Evolutionary conservation across 1,284 basidiomycete species (phyloP), one percentile per base, ranked within the genome.

Genomic region (Ustilago loliicola): DNA sequence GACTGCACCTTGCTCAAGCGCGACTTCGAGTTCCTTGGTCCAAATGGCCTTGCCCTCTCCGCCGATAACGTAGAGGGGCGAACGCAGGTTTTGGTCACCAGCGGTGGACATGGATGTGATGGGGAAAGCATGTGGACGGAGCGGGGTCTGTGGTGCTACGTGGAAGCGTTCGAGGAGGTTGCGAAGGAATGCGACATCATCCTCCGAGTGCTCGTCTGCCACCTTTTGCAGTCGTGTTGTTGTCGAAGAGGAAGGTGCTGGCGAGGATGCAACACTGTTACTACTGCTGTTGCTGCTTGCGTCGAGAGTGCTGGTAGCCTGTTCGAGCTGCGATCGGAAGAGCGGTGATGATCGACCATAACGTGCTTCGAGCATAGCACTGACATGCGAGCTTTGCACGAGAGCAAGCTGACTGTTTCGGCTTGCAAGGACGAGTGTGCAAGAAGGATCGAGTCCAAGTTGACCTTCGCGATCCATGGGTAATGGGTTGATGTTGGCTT

Each of bases 11-110:
- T 91, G 89, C 51, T 90, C 89, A 61, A 98, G 89, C 27, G 93
- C 91, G 23, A 93, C 92, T 86, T 98, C 96, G 69, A 98, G 91
- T 85, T 98, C 96, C 85, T 94, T 93, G 32, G 96, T 98, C 96
- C 96, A 98, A 19, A 98, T 88, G 0, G 93, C 91, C 87, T 96
- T 95, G 66, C 87, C 86, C 42, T 87, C 87, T 30, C 88, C 88
- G 19, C 88, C 88, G 53, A 88, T 86, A 27, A 90, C 87, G 80
- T 90, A 90, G 19, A 90, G 83, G 0, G 89, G 89, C 45, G 89
- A 88, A 36, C 87, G 92, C 86, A 95, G 92, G 84, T 98, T 96
- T 80, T 93, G 92, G 88, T 99, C 97, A 10, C 96, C 96, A 9
- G 91, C 91, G 1, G 94, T 97, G 40, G 92, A 90, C 92, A 96